phyloP scores from a whole-genome alignment of 805 yeast species.

The Ogataea pilisensis region DNA sequence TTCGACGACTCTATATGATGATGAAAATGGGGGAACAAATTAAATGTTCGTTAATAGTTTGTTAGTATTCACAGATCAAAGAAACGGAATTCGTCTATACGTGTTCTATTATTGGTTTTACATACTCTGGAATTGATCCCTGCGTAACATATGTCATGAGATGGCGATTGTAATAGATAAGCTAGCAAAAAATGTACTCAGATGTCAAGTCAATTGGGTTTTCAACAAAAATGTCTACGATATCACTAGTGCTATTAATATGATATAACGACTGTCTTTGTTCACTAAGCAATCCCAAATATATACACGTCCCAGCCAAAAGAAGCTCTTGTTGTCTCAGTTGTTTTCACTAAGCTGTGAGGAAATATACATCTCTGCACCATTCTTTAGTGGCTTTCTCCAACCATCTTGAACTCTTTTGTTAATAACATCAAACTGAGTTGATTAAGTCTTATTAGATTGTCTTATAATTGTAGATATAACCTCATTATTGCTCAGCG shows the following conservation, averaged over 20 bases:
- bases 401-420: no score
- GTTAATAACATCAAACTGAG: no score
- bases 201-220: no score
- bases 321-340: neutral
- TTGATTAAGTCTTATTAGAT: no score
- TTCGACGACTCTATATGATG: slow-evolving; percentile 46
- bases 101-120: slow-evolving; percentile 7
- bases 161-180: neutral
- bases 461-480: no score
- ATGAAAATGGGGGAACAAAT: neutral
- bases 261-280: no score
- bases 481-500: no score
- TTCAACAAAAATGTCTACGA: no score
- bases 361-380: neutral
- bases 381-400: neutral
- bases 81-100: neutral
- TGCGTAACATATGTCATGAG: slow-evolving; percentile 45
- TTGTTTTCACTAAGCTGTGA: neutral
- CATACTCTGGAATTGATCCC: slow-evolving; percentile 62
- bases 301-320: neutral
- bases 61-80: slow-evolving; percentile 11
- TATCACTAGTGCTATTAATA: no score
- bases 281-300: no score
- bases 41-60: no score
- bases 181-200: no score